A percentile compares a stretch with the other conserved stretches of the same genome.
Conservation (phyloP, 495 filamentous ascomycete genomes). For the Aspergillus cristatus region DNA sequence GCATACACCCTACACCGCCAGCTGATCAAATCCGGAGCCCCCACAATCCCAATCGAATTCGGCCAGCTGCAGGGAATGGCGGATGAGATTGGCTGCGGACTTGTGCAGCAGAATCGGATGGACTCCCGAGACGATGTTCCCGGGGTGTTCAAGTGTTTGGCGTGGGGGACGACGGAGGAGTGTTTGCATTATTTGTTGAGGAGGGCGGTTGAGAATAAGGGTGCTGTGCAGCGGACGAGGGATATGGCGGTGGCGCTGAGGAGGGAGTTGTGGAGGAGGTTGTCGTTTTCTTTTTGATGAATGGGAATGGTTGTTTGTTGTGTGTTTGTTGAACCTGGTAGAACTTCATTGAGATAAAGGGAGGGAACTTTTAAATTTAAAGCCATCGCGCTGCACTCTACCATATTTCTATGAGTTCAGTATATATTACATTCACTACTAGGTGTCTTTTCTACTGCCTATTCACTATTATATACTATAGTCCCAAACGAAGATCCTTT, state of each 20-base stretch:
- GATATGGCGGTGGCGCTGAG: conserved; percentile 59
- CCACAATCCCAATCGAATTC: conserved; percentile 52
- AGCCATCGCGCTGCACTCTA: too few species aligned
- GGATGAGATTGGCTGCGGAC: conserved; percentile 75
- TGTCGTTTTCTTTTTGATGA: background rate
- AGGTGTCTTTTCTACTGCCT: too few species aligned
- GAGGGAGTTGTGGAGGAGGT: conserved; percentile 46
- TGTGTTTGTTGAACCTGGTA: too few species aligned
- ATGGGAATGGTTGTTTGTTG: too few species aligned
- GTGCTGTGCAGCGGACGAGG: conserved; percentile 60
- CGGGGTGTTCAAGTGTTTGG: conserved; percentile 68
- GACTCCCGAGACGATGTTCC: conserved; percentile 12
- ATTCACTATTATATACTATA: too few species aligned
- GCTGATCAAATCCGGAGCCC: conserved; percentile 29
- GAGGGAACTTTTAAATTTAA: too few species aligned
- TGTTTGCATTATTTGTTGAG: conserved; percentile 80
- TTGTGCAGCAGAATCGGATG: conserved; percentile 37
- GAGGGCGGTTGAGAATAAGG: conserved; percentile 75
- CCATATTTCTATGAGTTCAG: too few species aligned
- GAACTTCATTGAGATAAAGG: too few species aligned
- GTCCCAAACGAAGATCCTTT: too few species aligned
- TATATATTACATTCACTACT: too few species aligned
- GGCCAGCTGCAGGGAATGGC: conserved; percentile 92
- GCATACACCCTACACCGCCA: conserved; percentile 24
- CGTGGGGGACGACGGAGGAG: conserved; percentile 79